A percentile compares a stretch with the other conserved stretches of the same genome.
These are phyloP conservation scores for Xylaria sp. DNA, from an alignment of 2,329 filamentous ascomycete species.

Conservation along the genomic window DNA sequence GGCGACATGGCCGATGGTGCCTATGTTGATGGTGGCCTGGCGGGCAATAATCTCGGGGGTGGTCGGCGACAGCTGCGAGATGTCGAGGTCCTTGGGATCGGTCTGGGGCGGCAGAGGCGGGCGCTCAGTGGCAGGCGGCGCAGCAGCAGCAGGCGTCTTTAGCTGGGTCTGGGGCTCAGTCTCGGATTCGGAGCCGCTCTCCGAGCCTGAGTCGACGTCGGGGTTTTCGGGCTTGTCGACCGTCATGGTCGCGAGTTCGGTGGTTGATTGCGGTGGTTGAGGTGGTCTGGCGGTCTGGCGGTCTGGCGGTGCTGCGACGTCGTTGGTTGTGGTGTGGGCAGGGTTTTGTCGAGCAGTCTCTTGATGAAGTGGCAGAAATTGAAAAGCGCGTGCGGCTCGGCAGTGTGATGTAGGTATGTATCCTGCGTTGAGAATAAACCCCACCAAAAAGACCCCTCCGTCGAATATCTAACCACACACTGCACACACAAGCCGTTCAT, in stretches of 20 bases:
- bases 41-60: slow-evolving; percentile 96
- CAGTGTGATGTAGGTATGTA: slow-evolving; percentile 23
- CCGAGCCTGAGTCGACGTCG: slow-evolving; percentile 26
- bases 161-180: slow-evolving; percentile 15
- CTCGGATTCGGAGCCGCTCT: slow-evolving; percentile 30
- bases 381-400: slow-evolving; percentile 1
- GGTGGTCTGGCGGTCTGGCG: not conserved
- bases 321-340: not conserved
- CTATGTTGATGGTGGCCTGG: slow-evolving; percentile 99
- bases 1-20: slow-evolving; percentile 97
- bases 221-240: slow-evolving; percentile 27
- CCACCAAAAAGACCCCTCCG: slow-evolving; percentile 19
- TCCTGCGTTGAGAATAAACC: slow-evolving; percentile 10
- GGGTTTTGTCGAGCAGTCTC: not conserved
- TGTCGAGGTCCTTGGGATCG: slow-evolving; percentile 85
- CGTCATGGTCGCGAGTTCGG: slow-evolving; percentile 24
- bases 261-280: not conserved
- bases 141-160: slow-evolving; percentile 15
- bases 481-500: too few relatives aligned
- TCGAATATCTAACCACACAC: too few relatives aligned
- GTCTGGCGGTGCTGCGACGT: not conserved
- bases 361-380: slow-evolving; percentile 9
- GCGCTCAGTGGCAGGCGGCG: slow-evolving; percentile 17
- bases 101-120: slow-evolving; percentile 76
- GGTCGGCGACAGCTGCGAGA: slow-evolving; percentile 78